Conservation (phyloP, 2,329 filamentous ascomycete genomes). For the Chrysosporium keratinophilum region DNA sequence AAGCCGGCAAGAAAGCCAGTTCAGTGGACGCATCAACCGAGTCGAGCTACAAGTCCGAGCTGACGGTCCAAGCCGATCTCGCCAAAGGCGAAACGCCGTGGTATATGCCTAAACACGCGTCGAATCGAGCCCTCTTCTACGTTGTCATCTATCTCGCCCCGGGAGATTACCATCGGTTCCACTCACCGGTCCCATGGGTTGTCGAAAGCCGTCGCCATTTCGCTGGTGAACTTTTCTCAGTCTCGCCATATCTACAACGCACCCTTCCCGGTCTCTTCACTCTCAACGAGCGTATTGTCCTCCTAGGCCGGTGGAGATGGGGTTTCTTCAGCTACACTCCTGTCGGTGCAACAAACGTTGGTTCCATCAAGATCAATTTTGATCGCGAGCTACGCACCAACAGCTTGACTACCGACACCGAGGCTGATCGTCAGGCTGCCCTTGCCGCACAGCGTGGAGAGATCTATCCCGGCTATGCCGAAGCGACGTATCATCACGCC, state of each 20-base stretch:
- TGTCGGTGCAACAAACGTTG: slow-evolving; percentile 94
- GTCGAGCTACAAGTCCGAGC: slow-evolving; percentile 61
- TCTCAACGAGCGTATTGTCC: slow-evolving; percentile 87
- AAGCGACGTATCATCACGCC: slow-evolving; percentile 75
- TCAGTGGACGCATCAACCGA: slow-evolving; percentile 63
- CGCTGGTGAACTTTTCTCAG: slow-evolving; percentile 87
- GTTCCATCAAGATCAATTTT: slow-evolving; percentile 94
- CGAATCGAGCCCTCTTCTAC: slow-evolving; percentile 70
- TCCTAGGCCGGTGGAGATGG: slow-evolving; percentile 89
- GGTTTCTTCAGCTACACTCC: slow-evolving; percentile 96
- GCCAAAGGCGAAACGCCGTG: slow-evolving; percentile 58
- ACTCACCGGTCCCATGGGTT: slow-evolving; percentile 91
- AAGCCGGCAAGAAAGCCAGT: slow-evolving; percentile 33
- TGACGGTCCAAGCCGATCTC: slow-evolving; percentile 73
- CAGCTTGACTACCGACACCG: slow-evolving; percentile 81
- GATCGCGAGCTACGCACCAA: slow-evolving; percentile 90
- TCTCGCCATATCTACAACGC: slow-evolving; percentile 87
- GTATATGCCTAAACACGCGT: slow-evolving; percentile 56
- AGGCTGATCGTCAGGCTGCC: slow-evolving; percentile 74
- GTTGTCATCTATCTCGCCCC: slow-evolving; percentile 91
- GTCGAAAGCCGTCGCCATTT: slow-evolving; percentile 93
- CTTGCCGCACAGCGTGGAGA: slow-evolving; percentile 66
- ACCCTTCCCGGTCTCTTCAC: slow-evolving; percentile 91
- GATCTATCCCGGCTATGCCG: slow-evolving; percentile 78
- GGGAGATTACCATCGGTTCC: slow-evolving; percentile 96